Evolutionary conservation across 2,329 filamentous ascomycete genomes (phyloP).

Genomic region (Fusarium paranaense): DNA sequence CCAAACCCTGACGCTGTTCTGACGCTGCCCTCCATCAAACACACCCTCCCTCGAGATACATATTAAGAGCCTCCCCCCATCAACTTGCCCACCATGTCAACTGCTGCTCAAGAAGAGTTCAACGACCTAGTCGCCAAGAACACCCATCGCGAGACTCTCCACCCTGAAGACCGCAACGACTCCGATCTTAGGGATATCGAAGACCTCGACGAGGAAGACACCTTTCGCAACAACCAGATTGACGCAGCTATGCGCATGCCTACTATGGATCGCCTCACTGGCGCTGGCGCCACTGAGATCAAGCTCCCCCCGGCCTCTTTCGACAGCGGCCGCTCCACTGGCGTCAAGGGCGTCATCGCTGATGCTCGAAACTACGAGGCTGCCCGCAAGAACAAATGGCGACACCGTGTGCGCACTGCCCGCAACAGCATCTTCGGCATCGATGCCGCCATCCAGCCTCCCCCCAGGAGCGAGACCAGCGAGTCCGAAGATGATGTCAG

Average conservation of each 20-base stretch:
- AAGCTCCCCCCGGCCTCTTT: slow-evolving; percentile 72
- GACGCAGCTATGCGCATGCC: slow-evolving; percentile 75
- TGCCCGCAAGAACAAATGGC: slow-evolving; percentile 69
- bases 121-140: slow-evolving; percentile 71
- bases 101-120: slow-evolving; percentile 75
- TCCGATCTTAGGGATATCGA: slow-evolving; percentile 53
- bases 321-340: slow-evolving; percentile 78
- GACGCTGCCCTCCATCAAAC: slow-evolving; percentile 37
- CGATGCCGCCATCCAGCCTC: slow-evolving; percentile 38
- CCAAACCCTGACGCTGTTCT: slow-evolving; percentile 26
- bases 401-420: slow-evolving; percentile 62
- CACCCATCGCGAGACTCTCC: slow-evolving; percentile 57
- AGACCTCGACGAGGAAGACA: slow-evolving; percentile 68
- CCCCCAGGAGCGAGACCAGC: slow-evolving; percentile 56
- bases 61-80: slow-evolving; percentile 40
- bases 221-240: slow-evolving; percentile 65
- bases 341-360: slow-evolving; percentile 88
- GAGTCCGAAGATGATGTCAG: slow-evolving; percentile 59
- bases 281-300: slow-evolving; percentile 59
- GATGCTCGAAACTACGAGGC: slow-evolving; percentile 83
- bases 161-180: slow-evolving; percentile 70
- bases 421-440: slow-evolving; percentile 67
- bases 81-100: slow-evolving; percentile 61
- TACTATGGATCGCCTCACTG: slow-evolving; percentile 55
- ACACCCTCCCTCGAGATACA: slow-evolving; percentile 34